Evolutionary conservation across 1,284 basidiomycete genomes (phyloP).

Genomic region (Xerocomus amazonicus): DNA sequence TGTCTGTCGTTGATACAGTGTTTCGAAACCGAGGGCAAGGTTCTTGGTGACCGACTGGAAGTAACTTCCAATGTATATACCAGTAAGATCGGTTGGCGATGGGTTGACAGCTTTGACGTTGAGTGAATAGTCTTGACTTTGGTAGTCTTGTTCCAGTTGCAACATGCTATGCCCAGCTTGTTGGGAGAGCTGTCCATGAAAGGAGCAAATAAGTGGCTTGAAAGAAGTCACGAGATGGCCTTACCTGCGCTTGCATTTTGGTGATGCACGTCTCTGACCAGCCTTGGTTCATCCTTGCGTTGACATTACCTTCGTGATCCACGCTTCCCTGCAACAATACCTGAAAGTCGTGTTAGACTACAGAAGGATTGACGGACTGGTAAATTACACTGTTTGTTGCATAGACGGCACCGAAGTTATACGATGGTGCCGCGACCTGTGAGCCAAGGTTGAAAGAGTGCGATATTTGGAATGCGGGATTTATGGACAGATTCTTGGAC

Average conservation of each 20-base stretch:
- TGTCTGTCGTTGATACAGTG: slow-evolving; percentile 79
- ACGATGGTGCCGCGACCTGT: slow-evolving; percentile 71
- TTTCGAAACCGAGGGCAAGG: slow-evolving; percentile 87
- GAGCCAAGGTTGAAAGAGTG: slow-evolving; percentile 92
- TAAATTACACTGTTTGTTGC: slow-evolving; percentile 69
- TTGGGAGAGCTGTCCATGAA: slow-evolving; percentile 50
- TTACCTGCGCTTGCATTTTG: slow-evolving; percentile 88
- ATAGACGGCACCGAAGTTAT: slow-evolving; percentile 95
- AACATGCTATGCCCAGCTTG: slow-evolving; percentile 83
- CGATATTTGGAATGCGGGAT: slow-evolving; percentile 96
- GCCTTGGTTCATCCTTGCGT: slow-evolving; percentile 85
- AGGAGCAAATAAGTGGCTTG: slow-evolving; percentile 13
- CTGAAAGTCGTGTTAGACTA: slow-evolving; percentile 41
- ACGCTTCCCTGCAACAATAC: slow-evolving; percentile 91
- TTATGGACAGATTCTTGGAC: slow-evolving; percentile 89
- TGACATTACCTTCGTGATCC: slow-evolving; percentile 91
- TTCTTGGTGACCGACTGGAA: slow-evolving; percentile 94
- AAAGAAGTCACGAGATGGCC: slow-evolving; percentile 18
- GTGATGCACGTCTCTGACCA: slow-evolving; percentile 81
- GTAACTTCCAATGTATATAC: slow-evolving; percentile 92
- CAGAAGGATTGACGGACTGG: background rate
- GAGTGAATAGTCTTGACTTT: slow-evolving; percentile 84
- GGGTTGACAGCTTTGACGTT: slow-evolving; percentile 95
- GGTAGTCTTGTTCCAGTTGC: slow-evolving; percentile 93
- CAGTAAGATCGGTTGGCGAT: slow-evolving; percentile 83